Evolutionary conservation across 495 filamentous ascomycete species (phyloP).

Genomic region (Aspergillus nanangensis): DNA sequence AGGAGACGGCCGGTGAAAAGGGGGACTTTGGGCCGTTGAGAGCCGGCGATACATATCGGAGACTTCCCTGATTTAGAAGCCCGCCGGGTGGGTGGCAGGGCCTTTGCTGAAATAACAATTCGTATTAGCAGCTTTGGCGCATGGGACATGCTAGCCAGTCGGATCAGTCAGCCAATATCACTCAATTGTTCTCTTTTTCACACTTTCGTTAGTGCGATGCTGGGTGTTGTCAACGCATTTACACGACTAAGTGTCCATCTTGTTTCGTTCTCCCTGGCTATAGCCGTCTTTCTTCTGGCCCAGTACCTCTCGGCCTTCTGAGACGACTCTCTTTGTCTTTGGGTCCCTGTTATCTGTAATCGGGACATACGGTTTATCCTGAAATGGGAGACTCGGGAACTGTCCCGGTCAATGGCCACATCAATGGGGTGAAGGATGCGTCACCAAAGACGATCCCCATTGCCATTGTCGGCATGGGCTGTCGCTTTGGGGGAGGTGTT

Average conservation of each 20-base stretch:
- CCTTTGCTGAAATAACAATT: neutral
- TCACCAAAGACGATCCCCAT: neutral
- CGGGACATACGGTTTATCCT: neutral
- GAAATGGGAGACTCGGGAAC: neutral
- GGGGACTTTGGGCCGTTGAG: neutral
- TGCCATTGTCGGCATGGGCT: slow-evolving; percentile 1
- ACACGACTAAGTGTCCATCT: neutral
- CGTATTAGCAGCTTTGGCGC: neutral
- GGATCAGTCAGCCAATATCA: neutral
- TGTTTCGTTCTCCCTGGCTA: neutral
- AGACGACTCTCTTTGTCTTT: neutral
- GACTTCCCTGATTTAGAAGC: neutral
- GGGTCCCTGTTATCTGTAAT: neutral
- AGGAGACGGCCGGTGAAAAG: neutral
- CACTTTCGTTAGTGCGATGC: neutral
- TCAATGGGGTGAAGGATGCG: neutral
- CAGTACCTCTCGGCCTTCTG: neutral
- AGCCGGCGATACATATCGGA: neutral
- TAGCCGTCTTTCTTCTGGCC: neutral
- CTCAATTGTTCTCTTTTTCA: neutral
- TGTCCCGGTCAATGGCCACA: neutral
- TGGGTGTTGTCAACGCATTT: neutral
- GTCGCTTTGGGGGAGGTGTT: neutral
- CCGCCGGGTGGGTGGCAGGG: neutral
- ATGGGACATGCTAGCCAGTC: neutral